Evolutionary conservation across 495 filamentous ascomycete genomes (phyloP).

Genomic region (Tuber magnatum): DNA sequence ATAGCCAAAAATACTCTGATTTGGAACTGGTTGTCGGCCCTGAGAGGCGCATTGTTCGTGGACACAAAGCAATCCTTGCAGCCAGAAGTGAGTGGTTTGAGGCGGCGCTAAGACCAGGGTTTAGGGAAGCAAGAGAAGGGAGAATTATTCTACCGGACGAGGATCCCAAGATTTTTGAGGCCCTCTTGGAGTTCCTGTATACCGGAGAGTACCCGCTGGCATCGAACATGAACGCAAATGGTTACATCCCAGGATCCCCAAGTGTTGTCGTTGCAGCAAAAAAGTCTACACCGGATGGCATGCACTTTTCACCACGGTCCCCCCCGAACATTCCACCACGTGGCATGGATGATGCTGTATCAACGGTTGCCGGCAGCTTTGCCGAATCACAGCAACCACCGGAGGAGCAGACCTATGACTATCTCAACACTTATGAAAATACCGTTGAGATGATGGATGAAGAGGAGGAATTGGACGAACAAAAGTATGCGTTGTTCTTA

Average conservation of each 20-base stretch:
- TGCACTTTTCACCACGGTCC: constrained; percentile 39
- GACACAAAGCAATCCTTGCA: constrained; percentile 41
- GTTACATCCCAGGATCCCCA: constrained; percentile 29
- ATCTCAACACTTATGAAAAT: constrained; percentile 37
- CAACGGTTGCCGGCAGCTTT: constrained; percentile 30
- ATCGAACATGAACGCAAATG: constrained; percentile 27
- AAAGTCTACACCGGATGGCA: constrained; percentile 36
- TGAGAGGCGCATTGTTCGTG: constrained; percentile 36
- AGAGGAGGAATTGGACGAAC: constrained; percentile 40
- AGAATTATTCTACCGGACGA: constrained; percentile 37
- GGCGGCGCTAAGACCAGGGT: constrained; percentile 36
- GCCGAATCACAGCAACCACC: constrained; percentile 31
- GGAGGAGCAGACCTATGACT: constrained; percentile 36
- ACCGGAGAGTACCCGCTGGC: constrained; percentile 41
- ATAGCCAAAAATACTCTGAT: constrained; percentile 39
- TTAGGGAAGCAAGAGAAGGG: constrained; percentile 39
- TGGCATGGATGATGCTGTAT: constrained; percentile 36
- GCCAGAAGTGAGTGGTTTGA: constrained; percentile 41
- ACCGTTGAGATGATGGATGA: constrained; percentile 37
- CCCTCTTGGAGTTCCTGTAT: constrained; percentile 39
- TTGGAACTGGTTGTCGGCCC: constrained; percentile 38
- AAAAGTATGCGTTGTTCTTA: constrained; percentile 40
- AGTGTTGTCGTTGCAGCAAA: constrained; percentile 31
- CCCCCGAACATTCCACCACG: constrained; percentile 40
- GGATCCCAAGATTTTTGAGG: constrained; percentile 41